Percentiles rank a stretch among this genome's conserved stretches.
Conservation (phyloP, 768 basidiomycete genomes). For the Panaeolus cyanescens region DNA sequence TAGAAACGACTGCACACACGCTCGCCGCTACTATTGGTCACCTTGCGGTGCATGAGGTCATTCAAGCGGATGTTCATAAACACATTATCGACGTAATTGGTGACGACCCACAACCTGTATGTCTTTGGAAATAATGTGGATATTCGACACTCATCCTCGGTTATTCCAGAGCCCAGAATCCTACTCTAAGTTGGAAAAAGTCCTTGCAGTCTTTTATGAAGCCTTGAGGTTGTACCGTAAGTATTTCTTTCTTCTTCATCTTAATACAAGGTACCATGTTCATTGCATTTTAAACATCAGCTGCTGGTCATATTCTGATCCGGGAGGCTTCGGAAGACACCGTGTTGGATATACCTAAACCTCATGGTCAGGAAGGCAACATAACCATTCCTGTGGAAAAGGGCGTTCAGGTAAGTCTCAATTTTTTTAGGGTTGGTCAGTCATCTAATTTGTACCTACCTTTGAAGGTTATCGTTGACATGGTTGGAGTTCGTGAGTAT, state of each 20-base stretch:
- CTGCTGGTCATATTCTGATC: constrained; percentile 41
- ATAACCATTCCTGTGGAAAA: constrained; percentile 38
- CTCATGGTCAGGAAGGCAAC: constrained; percentile 38
- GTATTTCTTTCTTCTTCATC: constrained; percentile 20
- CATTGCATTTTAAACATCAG: constrained; percentile 35
- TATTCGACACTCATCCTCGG: not conserved
- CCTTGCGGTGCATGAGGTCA: constrained; percentile 44
- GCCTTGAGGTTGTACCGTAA: constrained; percentile 46
- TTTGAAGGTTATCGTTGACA: constrained; percentile 43
- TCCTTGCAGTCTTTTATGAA: constrained; percentile 45
- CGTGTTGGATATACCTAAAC: constrained; percentile 40
- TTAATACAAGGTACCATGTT: constrained; percentile 40
- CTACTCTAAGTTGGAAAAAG: constrained; percentile 41
- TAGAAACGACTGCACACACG: constrained; percentile 53
- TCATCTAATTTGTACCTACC: too few species aligned
- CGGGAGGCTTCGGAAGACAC: constrained; percentile 47
- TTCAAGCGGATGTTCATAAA: constrained; percentile 49
- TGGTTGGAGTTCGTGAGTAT: constrained; percentile 50
- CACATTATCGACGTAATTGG: constrained; percentile 44
- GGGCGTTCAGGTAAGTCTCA: constrained; percentile 32
- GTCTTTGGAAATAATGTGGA: not conserved
- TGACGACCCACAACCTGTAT: constrained; percentile 19
- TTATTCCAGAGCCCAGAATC: constrained; percentile 36
- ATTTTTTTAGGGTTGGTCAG: not conserved
- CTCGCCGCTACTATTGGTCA: constrained; percentile 49